Evolutionary conservation across 2,329 filamentous ascomycete genomes (phyloP).

Genomic region (Cucurbitaria berberidis): DNA sequence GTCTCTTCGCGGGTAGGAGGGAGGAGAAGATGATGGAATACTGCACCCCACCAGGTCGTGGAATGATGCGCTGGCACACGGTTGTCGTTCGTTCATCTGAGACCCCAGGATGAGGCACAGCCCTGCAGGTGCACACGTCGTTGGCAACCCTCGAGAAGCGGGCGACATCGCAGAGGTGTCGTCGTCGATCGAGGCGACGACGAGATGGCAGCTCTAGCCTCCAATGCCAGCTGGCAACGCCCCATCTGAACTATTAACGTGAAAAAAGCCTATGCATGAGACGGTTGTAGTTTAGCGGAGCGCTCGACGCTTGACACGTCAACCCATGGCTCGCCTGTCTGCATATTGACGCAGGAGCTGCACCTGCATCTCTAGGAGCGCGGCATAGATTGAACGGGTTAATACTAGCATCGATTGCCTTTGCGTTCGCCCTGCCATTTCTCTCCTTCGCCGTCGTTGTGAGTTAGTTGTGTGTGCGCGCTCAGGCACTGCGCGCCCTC

Average conservation of each 20-base stretch:
- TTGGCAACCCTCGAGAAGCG: conserved; percentile 20
- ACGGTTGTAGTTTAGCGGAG: conserved; percentile 44
- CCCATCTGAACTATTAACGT: conserved; percentile 34
- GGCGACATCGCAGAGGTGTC: conserved; percentile 24
- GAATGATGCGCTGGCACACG: conserved; percentile 33
- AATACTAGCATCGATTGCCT: conserved; percentile 40
- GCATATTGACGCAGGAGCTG: conserved; percentile 51
- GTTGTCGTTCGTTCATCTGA: conserved; percentile 23
- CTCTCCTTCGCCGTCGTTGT: conserved; percentile 19
- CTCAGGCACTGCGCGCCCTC: conserved; percentile 16
- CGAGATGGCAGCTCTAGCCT: conserved; percentile 29
- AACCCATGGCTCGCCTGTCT: conserved; percentile 45
- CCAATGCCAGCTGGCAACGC: conserved; percentile 49
- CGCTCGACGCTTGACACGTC: conserved; percentile 44
- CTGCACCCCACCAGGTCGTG: conserved; percentile 22
- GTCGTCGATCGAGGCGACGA: conserved; percentile 24
- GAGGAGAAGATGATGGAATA: conserved; percentile 20
- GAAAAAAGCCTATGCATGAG: conserved; percentile 37
- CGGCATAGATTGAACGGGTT: conserved; percentile 42
- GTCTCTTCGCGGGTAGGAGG: conserved; percentile 3
- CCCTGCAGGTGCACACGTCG: conserved; percentile 28
- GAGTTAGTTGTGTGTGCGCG: background rate
- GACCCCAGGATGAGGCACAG: conserved; percentile 29
- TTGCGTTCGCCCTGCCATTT: conserved; percentile 36
- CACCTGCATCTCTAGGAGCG: conserved; percentile 43